phyloP scores from a whole-genome alignment of 2,329 filamentous ascomycete species.

The Fusarium sp. region DNA sequence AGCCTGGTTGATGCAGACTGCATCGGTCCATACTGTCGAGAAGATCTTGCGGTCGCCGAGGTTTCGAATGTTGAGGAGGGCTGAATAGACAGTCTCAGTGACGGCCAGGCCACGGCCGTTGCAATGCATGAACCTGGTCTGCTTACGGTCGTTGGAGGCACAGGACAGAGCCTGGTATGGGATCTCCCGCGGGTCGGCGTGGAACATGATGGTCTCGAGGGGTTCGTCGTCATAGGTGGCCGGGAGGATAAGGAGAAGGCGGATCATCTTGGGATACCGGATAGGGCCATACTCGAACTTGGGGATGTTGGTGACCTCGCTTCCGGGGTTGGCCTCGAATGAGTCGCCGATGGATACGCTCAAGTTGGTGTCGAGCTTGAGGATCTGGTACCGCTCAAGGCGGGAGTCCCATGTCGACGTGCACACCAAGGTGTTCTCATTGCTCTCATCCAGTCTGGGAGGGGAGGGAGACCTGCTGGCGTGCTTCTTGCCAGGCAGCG shows the following conservation, averaged over 20 bases:
- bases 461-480: conserved; percentile 7
- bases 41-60: conserved; percentile 15
- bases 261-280: conserved; percentile 12
- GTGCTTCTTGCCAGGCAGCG: not conserved
- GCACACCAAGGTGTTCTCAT: conserved; percentile 16
- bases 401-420: conserved; percentile 12
- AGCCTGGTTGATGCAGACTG: conserved; percentile 11
- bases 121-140: conserved; percentile 16
- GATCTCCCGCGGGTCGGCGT: conserved; percentile 8
- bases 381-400: conserved; percentile 8
- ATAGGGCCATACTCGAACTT: conserved; percentile 12
- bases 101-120: conserved; percentile 5
- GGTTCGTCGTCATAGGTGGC: conserved; percentile 5
- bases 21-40: conserved; percentile 8
- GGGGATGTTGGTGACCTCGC: conserved; percentile 10
- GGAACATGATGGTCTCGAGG: conserved; percentile 15
- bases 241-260: conserved; percentile 10
- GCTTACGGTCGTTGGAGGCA: conserved; percentile 11
- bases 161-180: conserved; percentile 10
- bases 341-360: conserved; percentile 10
- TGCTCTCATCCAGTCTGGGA: conserved; percentile 11
- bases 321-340: conserved; percentile 9
- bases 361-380: conserved; percentile 11
- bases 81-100: conserved; percentile 7
- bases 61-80: conserved; percentile 11